A percentile compares a stretch with the other conserved stretches of the same genome.
Evolutionary conservation across 2,329 filamentous ascomycete species (phyloP).

Genomic region (Basipetospora chlamydospora): DNA sequence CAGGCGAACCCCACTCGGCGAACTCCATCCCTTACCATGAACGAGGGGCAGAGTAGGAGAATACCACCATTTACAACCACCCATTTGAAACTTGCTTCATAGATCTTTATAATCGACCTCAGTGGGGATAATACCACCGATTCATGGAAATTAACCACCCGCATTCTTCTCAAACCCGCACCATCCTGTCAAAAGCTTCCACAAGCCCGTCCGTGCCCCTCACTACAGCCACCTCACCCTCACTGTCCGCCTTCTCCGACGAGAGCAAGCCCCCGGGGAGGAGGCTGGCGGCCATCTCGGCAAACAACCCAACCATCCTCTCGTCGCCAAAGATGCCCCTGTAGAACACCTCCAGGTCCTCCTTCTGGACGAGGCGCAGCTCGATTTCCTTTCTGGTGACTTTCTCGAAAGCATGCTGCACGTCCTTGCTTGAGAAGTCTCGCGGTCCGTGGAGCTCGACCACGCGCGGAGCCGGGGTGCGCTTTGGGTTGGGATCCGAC

Average conservation of each 20-base stretch:
- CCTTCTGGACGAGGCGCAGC: slow-evolving; percentile 10
- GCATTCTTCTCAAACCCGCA: background rate
- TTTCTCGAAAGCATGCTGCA: slow-evolving; percentile 10
- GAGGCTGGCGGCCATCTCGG: background rate
- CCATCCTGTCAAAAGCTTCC: background rate
- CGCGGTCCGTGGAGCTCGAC: slow-evolving; percentile 11
- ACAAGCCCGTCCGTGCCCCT: background rate
- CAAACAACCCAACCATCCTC: background rate
- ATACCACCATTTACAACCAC: too few relatives aligned
- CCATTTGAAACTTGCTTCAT: too few relatives aligned
- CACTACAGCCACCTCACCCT: background rate
- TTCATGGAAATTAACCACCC: background rate
- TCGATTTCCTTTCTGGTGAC: slow-evolving; percentile 9
- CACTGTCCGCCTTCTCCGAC: background rate
- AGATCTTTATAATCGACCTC: too few relatives aligned
- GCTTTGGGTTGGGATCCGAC: too few relatives aligned
- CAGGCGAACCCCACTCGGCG: too few relatives aligned
- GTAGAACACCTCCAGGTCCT: background rate
- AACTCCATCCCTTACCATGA: too few relatives aligned
- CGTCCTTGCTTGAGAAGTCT: slow-evolving; percentile 9
- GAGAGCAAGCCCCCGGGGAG: background rate
- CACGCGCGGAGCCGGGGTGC: too few relatives aligned
- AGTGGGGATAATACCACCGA: too few relatives aligned
- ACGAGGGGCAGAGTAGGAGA: too few relatives aligned
- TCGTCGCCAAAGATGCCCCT: background rate